Base-by-base conservation (phyloP, 441 rosid species). In the Erodium texanum region DNA sequence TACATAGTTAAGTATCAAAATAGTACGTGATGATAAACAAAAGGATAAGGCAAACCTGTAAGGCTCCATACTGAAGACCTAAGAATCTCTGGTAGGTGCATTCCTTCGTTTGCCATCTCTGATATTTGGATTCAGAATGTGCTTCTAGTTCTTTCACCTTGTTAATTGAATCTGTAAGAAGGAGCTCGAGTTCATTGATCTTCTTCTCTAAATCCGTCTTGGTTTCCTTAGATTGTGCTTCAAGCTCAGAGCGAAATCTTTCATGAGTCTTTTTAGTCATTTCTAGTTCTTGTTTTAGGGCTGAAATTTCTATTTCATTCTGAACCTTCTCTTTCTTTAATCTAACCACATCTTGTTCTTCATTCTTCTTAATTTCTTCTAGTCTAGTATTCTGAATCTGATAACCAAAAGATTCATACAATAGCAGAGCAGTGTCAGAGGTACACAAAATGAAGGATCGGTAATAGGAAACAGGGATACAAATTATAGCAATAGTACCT, bases 351-450 rank as follows among this genome's bases (percentile, higher is more conserved):
- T 89, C 86, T 64, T 82, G 82, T 72, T 86, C 87, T 83, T 86
- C 90, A 66, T 76, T 77, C 69, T 81, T 86, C 79, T 81, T 89
- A 78, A 81, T 88, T 73, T 89, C 89, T 82, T 86, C 95, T 66
- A 90, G 43, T 80, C 78, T 83, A 62, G 63, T 73, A 77, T 92
- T 92, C 83, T 92, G 91, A 75, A 59, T 77, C 99, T 95, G 77
- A 75, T 85, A 36, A 48, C 66, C 69, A 67, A 71, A 79, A 58
- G 19, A 36, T 38, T 7, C 59, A 62, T 45, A 14, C 0, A 22
- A 50, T 61, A 7, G 62, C 54, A n/a, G 70, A 19, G 38, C 10
- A 11, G 20, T 15, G 19, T 68, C 29, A 68, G 29, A 54, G 18
- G 66, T 34, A 24, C 18, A 16, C 70, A 41, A 65, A 22, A 34